phyloP scores from a whole-genome alignment of 2,329 filamentous ascomycete species.

The Biscogniauxia marginata region DNA sequence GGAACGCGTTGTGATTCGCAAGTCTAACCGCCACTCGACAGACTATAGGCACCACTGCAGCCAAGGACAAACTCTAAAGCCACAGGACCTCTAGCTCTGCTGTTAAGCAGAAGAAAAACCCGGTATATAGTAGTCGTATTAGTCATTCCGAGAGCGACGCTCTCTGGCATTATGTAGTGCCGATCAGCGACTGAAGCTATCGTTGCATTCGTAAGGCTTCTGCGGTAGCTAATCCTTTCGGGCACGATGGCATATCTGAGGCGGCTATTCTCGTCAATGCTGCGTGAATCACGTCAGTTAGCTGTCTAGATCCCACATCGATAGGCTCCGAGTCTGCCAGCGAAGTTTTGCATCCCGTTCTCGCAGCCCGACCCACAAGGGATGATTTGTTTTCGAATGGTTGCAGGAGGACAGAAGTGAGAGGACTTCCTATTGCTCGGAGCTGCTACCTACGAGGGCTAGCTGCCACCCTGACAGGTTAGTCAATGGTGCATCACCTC shows the following conservation, averaged over 20 bases:
- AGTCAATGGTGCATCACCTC: not conserved
- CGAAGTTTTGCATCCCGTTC: not conserved
- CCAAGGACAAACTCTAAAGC: not conserved
- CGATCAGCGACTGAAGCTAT: not conserved
- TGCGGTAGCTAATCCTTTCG: not conserved
- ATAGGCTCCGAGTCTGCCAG: conserved; percentile 5
- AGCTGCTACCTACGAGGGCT: not conserved
- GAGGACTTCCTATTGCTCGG: not conserved
- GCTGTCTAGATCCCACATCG: not conserved
- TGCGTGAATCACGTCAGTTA: not conserved
- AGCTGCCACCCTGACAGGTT: not conserved
- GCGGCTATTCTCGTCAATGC: not conserved
- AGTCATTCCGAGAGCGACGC: not conserved
- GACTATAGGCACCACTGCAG: not conserved
- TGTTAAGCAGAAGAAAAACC: no score
- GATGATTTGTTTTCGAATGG: not conserved
- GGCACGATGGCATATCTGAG: not conserved
- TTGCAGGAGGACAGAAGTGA: not conserved
- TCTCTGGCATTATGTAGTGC: not conserved
- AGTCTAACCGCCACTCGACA: no score
- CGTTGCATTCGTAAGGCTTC: not conserved
- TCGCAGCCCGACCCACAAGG: not conserved
- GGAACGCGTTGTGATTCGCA: no score
- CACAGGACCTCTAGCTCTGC: no score
- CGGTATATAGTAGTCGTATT: not conserved